These are phyloP conservation scores for Yarrowia sp. DNA, from an alignment of 805 yeast genomes.

Conservation along the genomic window DNA sequence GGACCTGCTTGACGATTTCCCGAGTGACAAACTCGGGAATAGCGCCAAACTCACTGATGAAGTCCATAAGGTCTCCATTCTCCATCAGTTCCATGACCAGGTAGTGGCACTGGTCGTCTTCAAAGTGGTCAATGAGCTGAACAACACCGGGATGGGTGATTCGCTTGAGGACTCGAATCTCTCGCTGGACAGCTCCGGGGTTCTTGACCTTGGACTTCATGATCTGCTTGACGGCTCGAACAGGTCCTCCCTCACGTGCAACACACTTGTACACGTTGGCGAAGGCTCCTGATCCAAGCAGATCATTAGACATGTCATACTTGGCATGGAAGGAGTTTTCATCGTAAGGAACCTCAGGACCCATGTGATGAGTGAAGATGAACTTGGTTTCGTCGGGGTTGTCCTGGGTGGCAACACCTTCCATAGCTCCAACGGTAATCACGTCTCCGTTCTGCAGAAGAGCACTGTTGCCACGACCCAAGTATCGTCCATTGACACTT, in stretches of 20 bases:
- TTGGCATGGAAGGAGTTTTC: slow-evolving; percentile 48
- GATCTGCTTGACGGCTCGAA: slow-evolving; percentile 91
- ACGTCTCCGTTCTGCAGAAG: slow-evolving; percentile 92
- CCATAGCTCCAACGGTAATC: slow-evolving; percentile 74
- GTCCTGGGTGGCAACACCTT: slow-evolving; percentile 64
- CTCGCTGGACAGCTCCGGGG: slow-evolving; percentile 82
- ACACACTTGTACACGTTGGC: slow-evolving; percentile 93
- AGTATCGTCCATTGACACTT: slow-evolving; percentile 72
- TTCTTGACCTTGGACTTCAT: slow-evolving; percentile 78
- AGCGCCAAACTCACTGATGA: slow-evolving; percentile 84
- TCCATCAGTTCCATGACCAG: slow-evolving; percentile 95
- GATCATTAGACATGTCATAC: slow-evolving; percentile 77
- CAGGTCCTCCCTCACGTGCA: slow-evolving; percentile 81
- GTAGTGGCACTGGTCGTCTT: slow-evolving; percentile 80
- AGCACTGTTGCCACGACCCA: slow-evolving; percentile 79
- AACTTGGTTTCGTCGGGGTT: slow-evolving; percentile 60
- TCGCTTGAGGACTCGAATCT: slow-evolving; percentile 77
- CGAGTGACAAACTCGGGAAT: slow-evolving; percentile 90
- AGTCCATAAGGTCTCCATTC: slow-evolving; percentile 98
- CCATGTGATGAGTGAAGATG: slow-evolving; percentile 54
- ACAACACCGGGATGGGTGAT: slow-evolving; percentile 88
- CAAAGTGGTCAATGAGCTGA: slow-evolving; percentile 79
- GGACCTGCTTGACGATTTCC: slow-evolving; percentile 82
- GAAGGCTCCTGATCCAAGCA: slow-evolving; percentile 97
- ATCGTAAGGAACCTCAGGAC: slow-evolving; percentile 46